These are phyloP conservation scores for Geranium rotundifolium DNA, from an alignment of 345 rosid species.

Conservation along the genomic window DNA sequence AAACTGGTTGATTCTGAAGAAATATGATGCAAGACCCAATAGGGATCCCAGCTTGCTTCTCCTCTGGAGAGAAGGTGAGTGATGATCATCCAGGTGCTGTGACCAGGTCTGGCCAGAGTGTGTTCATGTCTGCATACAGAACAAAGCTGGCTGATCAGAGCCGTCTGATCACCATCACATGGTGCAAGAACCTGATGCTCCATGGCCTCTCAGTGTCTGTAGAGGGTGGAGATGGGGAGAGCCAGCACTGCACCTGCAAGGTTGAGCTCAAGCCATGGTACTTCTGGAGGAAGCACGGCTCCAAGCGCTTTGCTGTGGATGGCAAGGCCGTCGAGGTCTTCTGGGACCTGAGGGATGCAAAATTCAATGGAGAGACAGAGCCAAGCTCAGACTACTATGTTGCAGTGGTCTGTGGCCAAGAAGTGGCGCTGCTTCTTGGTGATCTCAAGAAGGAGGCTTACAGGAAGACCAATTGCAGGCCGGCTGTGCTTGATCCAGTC, in stretches of 20 bases:
- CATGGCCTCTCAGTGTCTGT: slow-evolving; percentile 50
- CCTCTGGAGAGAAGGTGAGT: slow-evolving; percentile 32
- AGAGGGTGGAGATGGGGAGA: slow-evolving; percentile 33
- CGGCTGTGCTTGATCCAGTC: slow-evolving; percentile 48
- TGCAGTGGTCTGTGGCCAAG: slow-evolving; percentile 64
- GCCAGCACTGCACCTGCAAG: slow-evolving; percentile 35
- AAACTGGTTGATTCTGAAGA: not conserved
- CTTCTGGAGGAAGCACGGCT: slow-evolving; percentile 71
- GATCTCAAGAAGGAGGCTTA: slow-evolving; percentile 71
- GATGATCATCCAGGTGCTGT: slow-evolving; percentile 41
- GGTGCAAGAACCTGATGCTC: slow-evolving; percentile 58
- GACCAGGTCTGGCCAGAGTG: slow-evolving; percentile 59
- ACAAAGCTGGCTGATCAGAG: slow-evolving; percentile 51
- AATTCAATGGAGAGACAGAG: slow-evolving; percentile 59
- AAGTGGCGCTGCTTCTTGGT: slow-evolving; percentile 65
- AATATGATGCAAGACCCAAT: slow-evolving; percentile 54
- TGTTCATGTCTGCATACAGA: slow-evolving; percentile 46
- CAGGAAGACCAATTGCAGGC: slow-evolving; percentile 52
- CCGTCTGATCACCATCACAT: slow-evolving; percentile 46
- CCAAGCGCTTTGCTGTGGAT: slow-evolving; percentile 34
- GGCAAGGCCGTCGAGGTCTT: slow-evolving; percentile 42
- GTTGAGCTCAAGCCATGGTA: slow-evolving; percentile 72
- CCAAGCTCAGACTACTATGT: slow-evolving; percentile 62
- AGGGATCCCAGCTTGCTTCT: slow-evolving; percentile 55
- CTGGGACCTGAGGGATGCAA: slow-evolving; percentile 59